Evolutionary conservation across 1,139 yeast genomes (phyloP).

Genomic region (Spencermartinsiella ligniputridi): DNA sequence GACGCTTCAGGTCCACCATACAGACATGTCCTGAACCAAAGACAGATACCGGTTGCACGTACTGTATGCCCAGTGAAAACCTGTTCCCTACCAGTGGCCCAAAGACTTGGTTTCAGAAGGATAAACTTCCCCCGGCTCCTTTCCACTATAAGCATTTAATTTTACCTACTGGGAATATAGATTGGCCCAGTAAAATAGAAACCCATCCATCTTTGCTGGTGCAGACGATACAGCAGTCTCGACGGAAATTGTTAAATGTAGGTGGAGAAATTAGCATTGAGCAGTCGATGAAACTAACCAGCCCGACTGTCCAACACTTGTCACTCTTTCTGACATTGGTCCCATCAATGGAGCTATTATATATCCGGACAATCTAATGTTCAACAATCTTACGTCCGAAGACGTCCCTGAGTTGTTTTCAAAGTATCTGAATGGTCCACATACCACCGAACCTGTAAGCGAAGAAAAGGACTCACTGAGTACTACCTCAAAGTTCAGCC

Average conservation of each 20-base stretch:
- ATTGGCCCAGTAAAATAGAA: constrained; percentile 60
- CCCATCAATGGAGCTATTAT: neutral
- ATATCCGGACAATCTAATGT: constrained; percentile 48
- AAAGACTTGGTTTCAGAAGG: constrained; percentile 1
- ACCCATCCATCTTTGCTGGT: constrained; percentile 17
- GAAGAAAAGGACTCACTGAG: neutral
- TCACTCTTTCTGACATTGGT: constrained; percentile 35
- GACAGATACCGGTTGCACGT: constrained; percentile 60
- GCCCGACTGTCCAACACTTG: constrained; percentile 48
- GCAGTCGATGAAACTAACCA: no score
- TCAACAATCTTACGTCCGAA: constrained; percentile 33
- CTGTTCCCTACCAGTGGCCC: constrained; percentile 16
- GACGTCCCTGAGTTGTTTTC: constrained; percentile 41
- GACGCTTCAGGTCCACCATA: constrained; percentile 5
- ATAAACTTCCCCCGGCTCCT: constrained; percentile 38
- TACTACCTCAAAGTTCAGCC: neutral
- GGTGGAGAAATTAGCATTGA: no score
- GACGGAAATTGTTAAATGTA: neutral
- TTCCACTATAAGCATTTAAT: constrained; percentile 54
- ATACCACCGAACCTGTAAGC: neutral
- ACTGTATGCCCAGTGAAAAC: constrained; percentile 43
- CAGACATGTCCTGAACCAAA: constrained; percentile 47
- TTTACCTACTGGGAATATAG: constrained; percentile 40
- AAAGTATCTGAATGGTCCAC: constrained; percentile 34
- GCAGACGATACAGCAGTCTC: neutral